Base-by-base conservation (phyloP, 805 yeast species). In the Starmera quercuum region DNA sequence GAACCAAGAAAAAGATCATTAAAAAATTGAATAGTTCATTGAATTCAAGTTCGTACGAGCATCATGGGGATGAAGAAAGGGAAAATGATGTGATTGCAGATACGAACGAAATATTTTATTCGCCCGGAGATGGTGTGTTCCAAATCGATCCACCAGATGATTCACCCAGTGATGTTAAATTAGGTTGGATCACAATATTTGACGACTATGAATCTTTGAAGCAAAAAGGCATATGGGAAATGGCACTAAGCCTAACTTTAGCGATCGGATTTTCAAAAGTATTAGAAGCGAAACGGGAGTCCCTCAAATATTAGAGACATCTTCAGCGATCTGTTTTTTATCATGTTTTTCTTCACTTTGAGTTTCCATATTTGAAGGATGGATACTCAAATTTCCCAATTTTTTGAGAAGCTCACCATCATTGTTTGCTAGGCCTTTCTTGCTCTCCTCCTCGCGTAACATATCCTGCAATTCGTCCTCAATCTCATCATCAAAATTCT, bases 161-260 rank as follows among this genome's bases (percentile, higher is more conserved):
- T 50, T 60, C 70, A 4, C 83, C 83, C 1, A 73, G 71, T 48
- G 75, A 71, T 31, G 65, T 59, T 35, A 78, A 75, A 45, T 42
- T 76, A 22, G 84, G 84, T 0, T 78, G 84, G 84, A 52, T 78
- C 3, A 76, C 83, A 0, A 57, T 78, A 2, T 75, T 68, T 43
- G 80, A 77, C 17, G 71, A 71, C 29, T 16, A 6, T 0, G 38
- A 37, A 6, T 20, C 57, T 6, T 52, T 60, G 41, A 49, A 37
- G 34, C 51, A 40, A 16, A 38, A 51, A 2, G 78, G 78, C 0
- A 63, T 65, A 57, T 76, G 76, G 67, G 79, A 75, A 40, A 40
- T 66, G 31, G 71, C 67, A 2, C 40, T 78, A 17, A 80, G 79
- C 0, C 45, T 71, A 44, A 68, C 75, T 0, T 56, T 75, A 37